Base-by-base conservation (phyloP, 768 basidiomycete genomes). In the Suillus subalutaceus region DNA sequence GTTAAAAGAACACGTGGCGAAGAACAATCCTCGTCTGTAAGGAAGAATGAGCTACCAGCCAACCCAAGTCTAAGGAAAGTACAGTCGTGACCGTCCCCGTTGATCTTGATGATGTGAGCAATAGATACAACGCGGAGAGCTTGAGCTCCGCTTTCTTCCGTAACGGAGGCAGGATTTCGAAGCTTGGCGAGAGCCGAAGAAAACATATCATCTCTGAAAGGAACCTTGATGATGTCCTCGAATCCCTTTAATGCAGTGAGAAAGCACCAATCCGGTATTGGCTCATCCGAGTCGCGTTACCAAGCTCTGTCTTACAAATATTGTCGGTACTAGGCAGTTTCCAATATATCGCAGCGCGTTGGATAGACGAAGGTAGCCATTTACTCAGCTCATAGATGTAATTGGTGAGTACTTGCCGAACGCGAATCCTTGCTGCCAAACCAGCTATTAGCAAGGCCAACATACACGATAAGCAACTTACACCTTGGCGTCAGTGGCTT, bases 401-500 rank as follows among this genome's bases (percentile, higher is more conserved):
- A 8, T 35, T 48, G 26, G 37, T 37, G 9, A 59, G 35, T 18
- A 2, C 9, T 10, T 6, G 26, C 8, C 7, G 32, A 37, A 59
- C 23, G 18, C 16, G 6, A 20, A 35, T 60, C 32, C 18, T 58
- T 18, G 37, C 32, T 63, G 37, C 18, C 30, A 38, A 12, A 18
- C 16, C 18, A 12, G 23, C 20, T 13, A 63, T 30, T 13, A 37
- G 56, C 23, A 59, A 53, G 57, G 56, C 18, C 23, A 43, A 40
- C 4, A 48, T 35, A 23, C 10, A 37, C 32, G 13, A 23, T 44
- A 23, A 38, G 53, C 3, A 15, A 72, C 81, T 66, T 67, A 84
- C 84, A 77, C 55, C 79, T 77, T 16, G 81, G 76, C 1, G 83
- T 84, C 53, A 85, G 68, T 16, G 69, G 78, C 50, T 80, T 77